phyloP scores from a whole-genome alignment of 306 rosid species.

The Rosa lucieae region DNA sequence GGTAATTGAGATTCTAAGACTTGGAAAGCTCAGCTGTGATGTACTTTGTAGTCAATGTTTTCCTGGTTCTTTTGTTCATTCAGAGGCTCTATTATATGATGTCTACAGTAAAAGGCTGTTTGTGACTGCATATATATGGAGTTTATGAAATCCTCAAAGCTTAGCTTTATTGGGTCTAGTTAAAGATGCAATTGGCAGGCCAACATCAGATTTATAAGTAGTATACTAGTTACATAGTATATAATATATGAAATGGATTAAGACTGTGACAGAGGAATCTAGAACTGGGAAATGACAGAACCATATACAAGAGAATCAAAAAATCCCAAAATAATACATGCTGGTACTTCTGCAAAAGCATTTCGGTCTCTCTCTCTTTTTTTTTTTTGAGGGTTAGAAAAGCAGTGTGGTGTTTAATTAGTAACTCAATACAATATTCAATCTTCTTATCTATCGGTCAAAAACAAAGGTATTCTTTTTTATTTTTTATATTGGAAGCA shows the following conservation, averaged over 20 bases:
- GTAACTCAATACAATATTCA: no score
- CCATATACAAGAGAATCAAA: constrained; percentile 33
- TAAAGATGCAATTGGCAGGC: constrained; percentile 71
- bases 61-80: not conserved
- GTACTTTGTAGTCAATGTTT: not conserved
- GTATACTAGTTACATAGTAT: constrained; percentile 12
- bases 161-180: constrained; percentile 81
- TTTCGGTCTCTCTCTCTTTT: constrained; percentile 23
- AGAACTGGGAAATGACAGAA: constrained; percentile 29
- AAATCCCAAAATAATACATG: not conserved
- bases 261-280: constrained; percentile 12
- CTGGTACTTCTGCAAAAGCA: constrained; percentile 39
- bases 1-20: not conserved
- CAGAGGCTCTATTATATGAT: constrained; percentile 15
- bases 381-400: not conserved
- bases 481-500: not conserved
- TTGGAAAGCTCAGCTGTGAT: constrained; percentile 2
- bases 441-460: not conserved
- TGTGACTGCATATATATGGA: constrained; percentile 72
- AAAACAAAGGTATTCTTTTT: constrained; percentile 1
- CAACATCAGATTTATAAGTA: not conserved
- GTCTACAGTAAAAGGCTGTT: constrained; percentile 73
- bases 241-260: constrained; percentile 27
- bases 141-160: constrained; percentile 41
- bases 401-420: not conserved